Evolutionary conservation across 192 early-diverging fungal species (phyloP).

Genomic region (Umbelopsis isabellina): DNA sequence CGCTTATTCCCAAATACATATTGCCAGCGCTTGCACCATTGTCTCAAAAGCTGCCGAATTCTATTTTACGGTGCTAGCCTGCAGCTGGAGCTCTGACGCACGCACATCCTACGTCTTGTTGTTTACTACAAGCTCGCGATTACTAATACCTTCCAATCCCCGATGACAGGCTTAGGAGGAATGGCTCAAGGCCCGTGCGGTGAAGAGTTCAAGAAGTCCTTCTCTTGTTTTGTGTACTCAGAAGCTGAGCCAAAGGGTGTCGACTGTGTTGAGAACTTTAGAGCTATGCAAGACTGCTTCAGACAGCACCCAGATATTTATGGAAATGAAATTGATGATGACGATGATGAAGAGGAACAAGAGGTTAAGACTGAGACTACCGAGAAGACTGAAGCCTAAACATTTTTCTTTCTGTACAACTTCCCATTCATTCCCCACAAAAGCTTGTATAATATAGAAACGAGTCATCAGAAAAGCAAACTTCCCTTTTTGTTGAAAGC

Average conservation of each 20-base stretch:
- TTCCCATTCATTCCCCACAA: background rate
- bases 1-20: too few species aligned
- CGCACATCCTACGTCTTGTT: background rate
- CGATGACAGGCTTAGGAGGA: constrained; percentile 62
- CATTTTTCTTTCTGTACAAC: too few species aligned
- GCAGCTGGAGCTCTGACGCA: too few species aligned
- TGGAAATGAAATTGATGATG: constrained; percentile 75
- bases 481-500: background rate
- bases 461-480: background rate
- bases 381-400: constrained; percentile 22
- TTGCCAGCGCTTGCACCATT: too few species aligned
- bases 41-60: too few species aligned
- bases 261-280: constrained; percentile 93
- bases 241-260: constrained; percentile 94
- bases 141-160: constrained; percentile 16
- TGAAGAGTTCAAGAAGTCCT: constrained; percentile 93
- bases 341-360: constrained; percentile 62
- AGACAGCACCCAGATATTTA: constrained; percentile 91
- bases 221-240: constrained; percentile 96
- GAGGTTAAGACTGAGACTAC: constrained; percentile 53
- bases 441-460: constrained; percentile 17
- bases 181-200: constrained; percentile 98
- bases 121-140: background rate
- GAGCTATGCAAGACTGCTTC: constrained; percentile 94
- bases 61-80: too few species aligned